Base-by-base conservation (phyloP, 2,329 filamentous ascomycete genomes). In the Penicillium sp. region DNA sequence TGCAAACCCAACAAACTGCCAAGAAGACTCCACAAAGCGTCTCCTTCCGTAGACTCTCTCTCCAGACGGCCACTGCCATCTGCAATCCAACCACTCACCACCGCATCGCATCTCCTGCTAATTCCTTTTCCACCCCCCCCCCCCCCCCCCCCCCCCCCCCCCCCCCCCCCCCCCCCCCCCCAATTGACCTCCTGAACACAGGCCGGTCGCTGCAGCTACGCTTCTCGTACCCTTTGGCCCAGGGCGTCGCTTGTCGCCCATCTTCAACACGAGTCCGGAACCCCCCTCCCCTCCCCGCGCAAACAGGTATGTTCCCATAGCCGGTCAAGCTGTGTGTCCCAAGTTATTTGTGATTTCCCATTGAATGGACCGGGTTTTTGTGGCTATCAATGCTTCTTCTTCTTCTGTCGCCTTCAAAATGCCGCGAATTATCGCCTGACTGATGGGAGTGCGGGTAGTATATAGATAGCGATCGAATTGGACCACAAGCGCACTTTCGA, bases 261-360 rank as follows among this genome's bases (percentile, higher is more conserved):
- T 23, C 20, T 9, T 43, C 40, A 43, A 43, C 40, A 43, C 20
- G 16, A 30, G 42, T 18, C 18, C 40, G 40, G 20, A 40, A 40
- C 16, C 35, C 49, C 49, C 50, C 50, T 26, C 45, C 52, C 52
- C 40, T 43, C 40, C 52, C 52, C 52, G 52, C 52, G 52, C 52
- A 55, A 48, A 48, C 35, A 26, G 38, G 46, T 23, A 48, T 48
- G 33, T 30, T 55, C 33, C 45, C 52, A 48, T 55, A 33, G 18
- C 43, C 52, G 11, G n/a, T 45, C 28, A 18, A 18, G 35, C n/a
- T 40, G 35, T 40, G 20, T 43, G n/a, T 43, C 20, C 40, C 40
- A 43, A 20, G 30, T 16, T 14, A 23, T 18, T 20, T 42, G 5
- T 43, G 12, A 20, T 20, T 43, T 5, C 18, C n/a, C 40, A 43